Conservation (phyloP, 2,329 filamentous ascomycete genomes). For the Albifimbria verrucaria region DNA sequence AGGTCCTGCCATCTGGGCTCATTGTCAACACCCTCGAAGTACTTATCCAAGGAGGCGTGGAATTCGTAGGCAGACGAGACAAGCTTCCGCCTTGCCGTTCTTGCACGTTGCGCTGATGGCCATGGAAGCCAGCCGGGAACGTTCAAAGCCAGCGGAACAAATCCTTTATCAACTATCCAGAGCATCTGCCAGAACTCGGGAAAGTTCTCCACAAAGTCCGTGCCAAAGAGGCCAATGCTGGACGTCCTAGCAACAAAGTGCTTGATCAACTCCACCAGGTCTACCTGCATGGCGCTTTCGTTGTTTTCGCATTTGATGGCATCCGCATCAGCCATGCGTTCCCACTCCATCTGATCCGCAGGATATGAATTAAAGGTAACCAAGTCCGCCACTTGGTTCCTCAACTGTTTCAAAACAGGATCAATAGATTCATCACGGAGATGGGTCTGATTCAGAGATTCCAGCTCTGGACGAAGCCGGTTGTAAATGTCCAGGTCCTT, state of each 20-base stretch:
- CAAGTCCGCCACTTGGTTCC: constrained; percentile 28
- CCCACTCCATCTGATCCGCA: constrained; percentile 36
- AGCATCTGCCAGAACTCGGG: constrained; percentile 33
- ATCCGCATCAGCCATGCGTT: constrained; percentile 27
- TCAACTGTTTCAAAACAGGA: constrained; percentile 17
- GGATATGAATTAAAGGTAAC: constrained; percentile 35
- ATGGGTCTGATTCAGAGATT: constrained; percentile 13
- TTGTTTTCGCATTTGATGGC: constrained; percentile 22
- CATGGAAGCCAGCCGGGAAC: constrained; percentile 30
- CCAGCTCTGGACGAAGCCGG: constrained; percentile 19
- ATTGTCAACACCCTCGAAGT: constrained; percentile 26
- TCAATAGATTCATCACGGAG: constrained; percentile 8
- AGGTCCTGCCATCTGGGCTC: constrained; percentile 33
- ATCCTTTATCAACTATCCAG: constrained; percentile 33
- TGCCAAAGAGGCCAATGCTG: constrained; percentile 33
- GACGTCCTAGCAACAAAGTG: constrained; percentile 33
- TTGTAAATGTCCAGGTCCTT: constrained; percentile 27
- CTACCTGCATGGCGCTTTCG: constrained; percentile 26
- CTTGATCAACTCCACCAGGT: constrained; percentile 29
- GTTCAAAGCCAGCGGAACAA: constrained; percentile 26
- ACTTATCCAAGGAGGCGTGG: constrained; percentile 30
- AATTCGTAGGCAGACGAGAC: constrained; percentile 28
- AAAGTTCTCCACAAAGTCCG: constrained; percentile 38
- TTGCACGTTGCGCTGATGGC: constrained; percentile 27
- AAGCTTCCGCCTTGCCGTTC: constrained; percentile 23